phyloP scores from a whole-genome alignment of 2,329 filamentous ascomycete genomes.

The Aaosphaeria arxii region DNA sequence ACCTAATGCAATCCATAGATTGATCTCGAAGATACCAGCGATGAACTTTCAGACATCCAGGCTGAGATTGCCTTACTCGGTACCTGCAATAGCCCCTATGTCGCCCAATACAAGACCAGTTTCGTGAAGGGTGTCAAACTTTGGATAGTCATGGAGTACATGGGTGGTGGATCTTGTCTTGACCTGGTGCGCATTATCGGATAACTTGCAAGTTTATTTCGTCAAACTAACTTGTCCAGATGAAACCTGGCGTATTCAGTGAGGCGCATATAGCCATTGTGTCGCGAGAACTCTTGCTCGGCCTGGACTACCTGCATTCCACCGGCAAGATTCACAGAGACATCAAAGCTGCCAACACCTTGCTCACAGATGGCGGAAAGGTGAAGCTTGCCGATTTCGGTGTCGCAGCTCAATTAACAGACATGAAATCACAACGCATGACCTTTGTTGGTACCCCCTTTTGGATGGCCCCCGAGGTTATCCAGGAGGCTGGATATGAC shows the following conservation, averaged over 20 bases:
- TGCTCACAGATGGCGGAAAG: constrained; percentile 86
- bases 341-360: constrained; percentile 92
- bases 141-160: constrained; percentile 99
- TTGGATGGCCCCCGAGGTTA: constrained; percentile 99
- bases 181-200: constrained; percentile 65
- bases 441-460: constrained; percentile 98
- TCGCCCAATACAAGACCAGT: constrained; percentile 94
- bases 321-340: constrained; percentile 96
- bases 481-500: constrained; percentile 96
- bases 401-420: constrained; percentile 91
- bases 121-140: constrained; percentile 95
- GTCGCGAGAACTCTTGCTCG: constrained; percentile 84
- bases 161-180: constrained; percentile 91
- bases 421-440: constrained; percentile 95
- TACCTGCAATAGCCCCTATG: constrained; percentile 89
- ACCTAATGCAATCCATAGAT: constrained; percentile 58
- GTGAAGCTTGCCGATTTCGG: constrained; percentile 98
- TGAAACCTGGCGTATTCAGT: constrained; percentile 85
- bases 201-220: background rate
- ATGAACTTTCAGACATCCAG: constrained; percentile 97
- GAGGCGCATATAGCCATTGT: constrained; percentile 93
- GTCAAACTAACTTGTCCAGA: constrained; percentile 49
- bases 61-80: constrained; percentile 94
- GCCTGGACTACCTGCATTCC: constrained; percentile 87
- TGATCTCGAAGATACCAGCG: constrained; percentile 96